Evolutionary conservation across 2,329 filamentous ascomycete genomes (phyloP).

Genomic region (Passalora sequoiae): DNA sequence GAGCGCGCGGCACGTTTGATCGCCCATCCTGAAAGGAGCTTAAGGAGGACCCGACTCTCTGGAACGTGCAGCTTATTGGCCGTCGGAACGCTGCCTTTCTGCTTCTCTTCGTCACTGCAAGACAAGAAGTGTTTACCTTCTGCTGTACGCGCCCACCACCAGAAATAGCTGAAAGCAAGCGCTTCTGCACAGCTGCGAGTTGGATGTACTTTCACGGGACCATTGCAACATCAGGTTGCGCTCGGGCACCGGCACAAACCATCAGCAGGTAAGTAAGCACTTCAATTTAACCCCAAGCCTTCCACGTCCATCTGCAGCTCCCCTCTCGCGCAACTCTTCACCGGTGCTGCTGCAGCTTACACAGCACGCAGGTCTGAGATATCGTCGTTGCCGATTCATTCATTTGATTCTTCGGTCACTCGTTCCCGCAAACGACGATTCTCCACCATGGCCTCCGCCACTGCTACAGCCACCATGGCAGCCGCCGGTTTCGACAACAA

Average conservation of each 20-base stretch:
- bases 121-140: constrained; percentile 13
- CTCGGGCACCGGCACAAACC: constrained; percentile 21
- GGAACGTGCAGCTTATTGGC: constrained; percentile 18
- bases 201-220: constrained; percentile 24
- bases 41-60: constrained; percentile 10
- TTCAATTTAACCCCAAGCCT: constrained; percentile 12
- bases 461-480: constrained; percentile 32
- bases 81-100: constrained; percentile 12
- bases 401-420: constrained; percentile 30
- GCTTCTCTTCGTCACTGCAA: constrained; percentile 13
- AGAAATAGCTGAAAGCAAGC: constrained; percentile 24
- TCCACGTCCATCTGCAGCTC: constrained; percentile 11
- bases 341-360: constrained; percentile 18
- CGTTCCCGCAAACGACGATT: constrained; percentile 25
- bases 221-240: constrained; percentile 14
- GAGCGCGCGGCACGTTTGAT: constrained; percentile 13
- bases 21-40: constrained; percentile 1
- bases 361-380: constrained; percentile 22
- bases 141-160: constrained; percentile 27
- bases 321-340: constrained; percentile 15
- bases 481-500: constrained; percentile 37
- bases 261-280: constrained; percentile 25
- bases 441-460: constrained; percentile 27
- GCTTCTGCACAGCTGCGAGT: constrained; percentile 21
- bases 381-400: constrained; percentile 29